Evolutionary conservation across 169 alveolate species (phyloP), one percentile per base, ranked within the genome.

Genomic region (Plasmodium gaboni): DNA sequence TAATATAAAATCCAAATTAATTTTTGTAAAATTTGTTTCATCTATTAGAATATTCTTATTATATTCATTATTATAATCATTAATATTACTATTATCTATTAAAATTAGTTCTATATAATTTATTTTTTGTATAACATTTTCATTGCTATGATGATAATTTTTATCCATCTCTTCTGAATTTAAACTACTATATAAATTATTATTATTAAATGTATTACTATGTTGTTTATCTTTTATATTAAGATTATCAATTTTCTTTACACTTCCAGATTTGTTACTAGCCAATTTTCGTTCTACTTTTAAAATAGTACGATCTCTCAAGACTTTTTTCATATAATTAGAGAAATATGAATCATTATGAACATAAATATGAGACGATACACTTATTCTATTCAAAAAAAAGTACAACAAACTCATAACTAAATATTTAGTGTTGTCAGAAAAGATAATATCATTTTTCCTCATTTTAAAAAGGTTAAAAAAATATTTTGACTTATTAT

Each of bases 281-380:
- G 22, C 17, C 10, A 55, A 55, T 13, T 55, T 55, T 55, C 22
- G 17, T 17, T 48, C 73, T 15, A 22, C 38, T 26, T 50, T 28
- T 38, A 83, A 28, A 9, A 22, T 24, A n/a, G 28, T 15, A 38
- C 46, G 46, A 10, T 63, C 74, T 44, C 63, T 69, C 46, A 86
- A 38, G 6, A 80, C 78, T 19, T 48, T 86, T 65, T 86, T 86
- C 50, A 71, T 32, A 22, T 86, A 86, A 15, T 42, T 71, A 10
- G 26, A 51, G 26, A 70, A 86, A 55, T 69, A 70, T 2, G 87
- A 22, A 46, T 86, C 92, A 53, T 86, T 86, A 57, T 86, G 92
- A 22, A 86, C 55, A 19, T 50, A 86, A 50, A 24, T 51, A 38
- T 24, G 55, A 53, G 63, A 46, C 1, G 92, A 86, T 5, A 32